phyloP scores from a whole-genome alignment of 495 filamentous ascomycete genomes.

The Tuber microsphaerosporum region DNA sequence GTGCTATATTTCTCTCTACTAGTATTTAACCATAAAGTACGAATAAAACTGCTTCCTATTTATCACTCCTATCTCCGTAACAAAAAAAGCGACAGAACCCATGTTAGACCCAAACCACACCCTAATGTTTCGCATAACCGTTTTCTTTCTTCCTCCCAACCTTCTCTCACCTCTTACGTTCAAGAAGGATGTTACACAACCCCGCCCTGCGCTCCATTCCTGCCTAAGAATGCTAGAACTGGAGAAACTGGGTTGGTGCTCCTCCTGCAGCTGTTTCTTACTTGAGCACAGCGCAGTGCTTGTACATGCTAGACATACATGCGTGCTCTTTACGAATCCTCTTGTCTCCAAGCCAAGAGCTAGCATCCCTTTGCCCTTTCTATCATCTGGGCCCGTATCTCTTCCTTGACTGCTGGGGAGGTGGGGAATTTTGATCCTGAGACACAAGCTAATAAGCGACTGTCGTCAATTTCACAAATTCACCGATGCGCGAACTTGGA shows the following conservation, averaged over 20 bases:
- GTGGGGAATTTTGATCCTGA: too few relatives aligned
- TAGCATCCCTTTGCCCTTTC: background rate
- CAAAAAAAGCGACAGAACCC: background rate
- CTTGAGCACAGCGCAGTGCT: background rate
- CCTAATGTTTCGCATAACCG: background rate
- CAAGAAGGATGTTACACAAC: background rate
- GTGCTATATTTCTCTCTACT: too few relatives aligned
- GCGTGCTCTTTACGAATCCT: background rate
- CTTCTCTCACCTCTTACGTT: background rate
- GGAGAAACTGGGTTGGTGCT: background rate
- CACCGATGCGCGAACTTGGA: too few relatives aligned
- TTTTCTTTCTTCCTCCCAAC: background rate
- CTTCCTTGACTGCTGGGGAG: too few relatives aligned
- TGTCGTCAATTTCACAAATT: too few relatives aligned
- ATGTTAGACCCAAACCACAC: background rate
- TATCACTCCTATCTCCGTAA: background rate
- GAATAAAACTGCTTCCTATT: too few relatives aligned
- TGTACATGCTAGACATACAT: background rate
- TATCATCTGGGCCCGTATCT: too few relatives aligned
- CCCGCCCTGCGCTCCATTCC: background rate
- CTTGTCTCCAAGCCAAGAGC: background rate
- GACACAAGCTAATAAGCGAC: too few relatives aligned
- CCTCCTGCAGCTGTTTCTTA: background rate
- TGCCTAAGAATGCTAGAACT: background rate
- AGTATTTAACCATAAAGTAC: too few relatives aligned